Evolutionary conservation across 257 asterid genomes (phyloP), one percentile per base, ranked within the genome.

Genomic region (Scutellaria minor): DNA sequence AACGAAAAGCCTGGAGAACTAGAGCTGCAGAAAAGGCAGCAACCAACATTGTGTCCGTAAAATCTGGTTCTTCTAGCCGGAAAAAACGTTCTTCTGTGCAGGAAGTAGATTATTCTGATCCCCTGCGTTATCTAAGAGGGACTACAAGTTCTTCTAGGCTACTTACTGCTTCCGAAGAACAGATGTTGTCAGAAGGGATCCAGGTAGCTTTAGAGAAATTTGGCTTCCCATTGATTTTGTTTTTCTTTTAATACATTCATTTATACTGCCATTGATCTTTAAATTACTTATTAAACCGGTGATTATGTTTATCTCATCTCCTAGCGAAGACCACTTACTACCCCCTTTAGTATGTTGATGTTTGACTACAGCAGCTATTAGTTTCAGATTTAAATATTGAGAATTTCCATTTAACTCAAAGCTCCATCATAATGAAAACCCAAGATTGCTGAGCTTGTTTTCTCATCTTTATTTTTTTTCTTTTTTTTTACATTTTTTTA

Each of bases 151-250:
- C 80, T 65, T 86, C 91, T 27, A 85, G 78, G 90, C 96, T 94
- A 24, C 95, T 91, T 22, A 86, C 97, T 63, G 83, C 89, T 62
- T 77, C 97, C 13, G 99, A 94, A 84, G 99, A 94, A 79, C 92
- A 82, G 58, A 75, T 76, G 79, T 81, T 94, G 73, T 91, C 99
- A 15, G 80, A 56, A 74, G 97, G 97, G 80, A 89, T 91, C 66
- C 97, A 94, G 97, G 98, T 91, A 75, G 67, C 51, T 58, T 20
- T 46, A 14, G 50, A 37, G 46, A 48, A 64, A 18, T 53, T 54
- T 64, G 70, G 58, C 68, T 65, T 35, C 46, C 6, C 44, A 6
- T 56, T 35, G 18, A 4, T 42, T 39, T 56, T 70, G 9, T 54
- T 47, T 12, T 67, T 70, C 54, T 54, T 72, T 69, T 6, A 7